Base-by-base conservation (phyloP, 148 eudicot genomes). In the Beta vulgaris region DNA sequence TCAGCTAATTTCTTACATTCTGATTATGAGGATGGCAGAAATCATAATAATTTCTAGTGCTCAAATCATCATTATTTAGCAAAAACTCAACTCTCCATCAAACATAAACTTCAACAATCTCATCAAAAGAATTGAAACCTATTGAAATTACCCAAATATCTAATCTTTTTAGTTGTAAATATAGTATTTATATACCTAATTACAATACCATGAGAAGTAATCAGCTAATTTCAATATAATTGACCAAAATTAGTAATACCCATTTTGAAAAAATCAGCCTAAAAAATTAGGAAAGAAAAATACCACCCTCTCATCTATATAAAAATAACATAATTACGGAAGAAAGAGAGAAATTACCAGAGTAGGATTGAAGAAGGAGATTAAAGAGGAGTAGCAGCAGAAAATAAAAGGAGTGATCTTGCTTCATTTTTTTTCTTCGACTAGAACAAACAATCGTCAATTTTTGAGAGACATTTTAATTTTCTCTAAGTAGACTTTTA, bases 331-430 rank as follows among this genome's bases (percentile, higher is more conserved):
- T n/a, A n/a, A n/a, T n/a, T n/a, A n/a, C n/a, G 16, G 25, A 3
- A 13, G 48, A 66, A 49, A 37, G 44, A 35, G 18, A 10, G 34
- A 26, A 34, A 13, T 13, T 29, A 64, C 68, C 68, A 42, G 83
- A 81, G 35, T 72, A 74, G 35, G 80, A 76, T 76, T 81, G 76
- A 8, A 72, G 77, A 12, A 76, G 77, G 46, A 76, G 77, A 81
- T 72, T 81, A 70, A 53, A 60, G 26, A 80, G 37, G 43, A 80
- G n/a, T 25, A 65, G 48, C 29, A 76, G 32, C 32, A 76, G 63
- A 2, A 76, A 31, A 48, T 76, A 26, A 46, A 81, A 42, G 21
- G 48, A 58, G 65, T 81, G 80, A 55, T 65, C 36, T 39, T 57
- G 76, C 73, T 72, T 68, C 83, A 81, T 81, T 21, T 70, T 64